Evolutionary conservation across 371 early-diverging fungal genomes (phyloP), one percentile per base, ranked within the genome.

Genomic region (Choanephora cucurbitarum): DNA sequence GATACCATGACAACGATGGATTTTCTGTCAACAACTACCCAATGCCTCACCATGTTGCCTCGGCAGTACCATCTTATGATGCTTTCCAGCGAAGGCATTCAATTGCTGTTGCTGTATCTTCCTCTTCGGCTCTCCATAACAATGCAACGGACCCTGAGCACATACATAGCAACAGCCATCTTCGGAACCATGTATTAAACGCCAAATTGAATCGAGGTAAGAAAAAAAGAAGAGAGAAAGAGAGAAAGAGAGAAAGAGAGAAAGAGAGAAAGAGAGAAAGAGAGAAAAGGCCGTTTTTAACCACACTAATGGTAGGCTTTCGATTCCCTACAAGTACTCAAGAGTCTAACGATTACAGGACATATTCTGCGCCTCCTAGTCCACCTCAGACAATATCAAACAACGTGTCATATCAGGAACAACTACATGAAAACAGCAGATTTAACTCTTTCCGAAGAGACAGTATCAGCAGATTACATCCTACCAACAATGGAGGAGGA

Each of bases 331-430:
- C 70, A 24, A 67, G 69, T 19, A 73, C 71, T 49, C 64, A 67
- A 52, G 73, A 73, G 60, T 45, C 68, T 42, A 73, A 73, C 1
- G 59, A 58, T 31, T 69, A 78, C 33, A 73, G 72, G 11, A 66
- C 76, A 18, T 80, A 62, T 55, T 84, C 84, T 49, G 84, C 82
- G 39, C 84, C 84, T 17, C 79, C 84, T 13, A 82, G 82, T 47
- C 84, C 84, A 40, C 81, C 83, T 22, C 60, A 72, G 24, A 64
- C 72, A 39, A 23, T 49, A 55, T 31, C 39, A 44, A 28, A 33
- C 39, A 55, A 49, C 39, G 34, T 41, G 33, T 49, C 48, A 21
- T 49, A 57, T 50, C 50, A 60, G 50, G 55, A 49, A 55, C 17
- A 31, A 1, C 57, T 72, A 52, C 52, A 61, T 61, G 14, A 58